Base-by-base conservation (phyloP, 1,284 basidiomycete species). In the Boletus chippewaensis region DNA sequence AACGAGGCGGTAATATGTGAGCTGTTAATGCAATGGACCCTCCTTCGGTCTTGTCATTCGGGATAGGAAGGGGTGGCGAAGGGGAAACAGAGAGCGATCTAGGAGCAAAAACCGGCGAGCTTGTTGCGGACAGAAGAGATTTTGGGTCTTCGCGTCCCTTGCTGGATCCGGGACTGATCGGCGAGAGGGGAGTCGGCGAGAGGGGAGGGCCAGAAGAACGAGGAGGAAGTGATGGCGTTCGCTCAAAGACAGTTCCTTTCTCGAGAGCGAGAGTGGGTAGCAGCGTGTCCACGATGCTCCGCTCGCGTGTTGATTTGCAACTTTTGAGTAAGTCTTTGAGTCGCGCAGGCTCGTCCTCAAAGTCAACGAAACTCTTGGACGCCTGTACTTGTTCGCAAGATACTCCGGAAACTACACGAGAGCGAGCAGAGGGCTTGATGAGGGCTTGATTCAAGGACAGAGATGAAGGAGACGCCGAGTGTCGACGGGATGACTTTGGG, bases 341-440 rank as follows among this genome's bases (percentile, higher is more conserved):
- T 57, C 80, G 81, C 50, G 80, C 83, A 5, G 83, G 74, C 61
- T 90, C 87, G 39, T 87, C 84, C 4, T 89, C 87, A 51, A 81
- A 87, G 59, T 90, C 87, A 3, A 89, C 81, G 59, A 77, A 82
- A 58, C 81, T 86, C 67, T 80, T 87, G 0, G 84, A 50, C 2
- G 64, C 63, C 43, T 68, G 65, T 4, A 52, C 84, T 54, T 77
- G 77, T 56, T 87, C 83, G 12, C 71, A 71, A 4, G 79, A 84
- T 7, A 90, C 70, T 3, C 80, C 81, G 12, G 86, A 84, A 2
- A 86, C 83, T 13, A 83, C 75, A 6, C 78, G 74, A 32, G 83
- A 42, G 53, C 63, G 47, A 64, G 68, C 32, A 61, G 73, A 41
- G 49, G 60, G 52, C 34, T 63, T 43, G 59, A 65, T 41, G 50